phyloP scores from a whole-genome alignment of 257 asterid genomes.

The Coffea canephora region DNA sequence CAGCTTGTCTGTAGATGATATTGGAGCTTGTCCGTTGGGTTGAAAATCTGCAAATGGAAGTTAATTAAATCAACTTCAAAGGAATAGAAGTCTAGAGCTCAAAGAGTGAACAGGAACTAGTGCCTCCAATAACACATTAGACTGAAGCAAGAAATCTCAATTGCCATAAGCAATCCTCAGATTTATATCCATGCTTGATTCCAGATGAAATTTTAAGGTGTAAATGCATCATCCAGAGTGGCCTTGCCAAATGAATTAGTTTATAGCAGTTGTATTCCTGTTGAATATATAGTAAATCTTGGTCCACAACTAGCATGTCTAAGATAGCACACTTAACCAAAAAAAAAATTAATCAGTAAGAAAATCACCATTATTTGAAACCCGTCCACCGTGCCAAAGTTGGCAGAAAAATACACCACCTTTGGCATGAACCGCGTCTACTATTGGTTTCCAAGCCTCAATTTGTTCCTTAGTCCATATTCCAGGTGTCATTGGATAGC shows the following conservation, averaged over 20 bases:
- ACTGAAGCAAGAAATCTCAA: background rate
- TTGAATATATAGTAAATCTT: too few relatives aligned
- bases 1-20: conserved; percentile 55
- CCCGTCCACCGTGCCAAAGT: conserved; percentile 30
- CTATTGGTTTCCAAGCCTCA: conserved; percentile 46
- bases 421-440: conserved; percentile 36
- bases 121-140: too few relatives aligned
- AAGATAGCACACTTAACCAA: background rate
- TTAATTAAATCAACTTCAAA: too few relatives aligned
- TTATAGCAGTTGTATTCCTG: background rate
- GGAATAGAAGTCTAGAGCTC: too few relatives aligned
- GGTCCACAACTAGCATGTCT: background rate
- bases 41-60: conserved; percentile 42
- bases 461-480: conserved; percentile 39
- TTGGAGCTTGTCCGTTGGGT: conserved; percentile 69
- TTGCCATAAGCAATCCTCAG: too few relatives aligned
- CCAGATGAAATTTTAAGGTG: too few relatives aligned
- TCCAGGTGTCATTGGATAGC: conserved; percentile 18
- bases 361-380: conserved; percentile 20
- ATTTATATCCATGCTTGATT: too few relatives aligned
- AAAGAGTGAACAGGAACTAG: too few relatives aligned
- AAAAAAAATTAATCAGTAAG: background rate
- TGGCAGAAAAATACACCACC: conserved; percentile 38
- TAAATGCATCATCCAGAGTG: too few relatives aligned
- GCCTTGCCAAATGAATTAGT: background rate